phyloP scores from a whole-genome alignment of 768 basidiomycete species.

The Hydnomerulius pinastri region DNA sequence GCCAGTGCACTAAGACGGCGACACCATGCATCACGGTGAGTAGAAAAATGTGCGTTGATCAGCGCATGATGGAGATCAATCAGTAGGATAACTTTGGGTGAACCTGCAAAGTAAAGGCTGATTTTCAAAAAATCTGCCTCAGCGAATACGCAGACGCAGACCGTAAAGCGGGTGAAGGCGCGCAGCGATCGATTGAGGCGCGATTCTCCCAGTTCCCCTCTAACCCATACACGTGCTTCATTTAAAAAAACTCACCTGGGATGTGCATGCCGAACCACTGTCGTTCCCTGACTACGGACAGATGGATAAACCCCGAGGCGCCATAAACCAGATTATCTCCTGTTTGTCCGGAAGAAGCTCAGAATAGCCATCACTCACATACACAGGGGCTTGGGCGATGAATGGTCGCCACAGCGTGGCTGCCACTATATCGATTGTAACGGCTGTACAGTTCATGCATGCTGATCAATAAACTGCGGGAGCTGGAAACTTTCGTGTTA shows the following conservation, averaged over 20 bases:
- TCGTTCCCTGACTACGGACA: neutral
- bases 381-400: neutral
- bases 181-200: neutral
- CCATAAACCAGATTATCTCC: too few relatives aligned
- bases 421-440: neutral
- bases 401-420: neutral
- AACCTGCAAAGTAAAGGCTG: neutral
- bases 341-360: neutral
- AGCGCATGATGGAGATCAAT: neutral
- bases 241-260: neutral
- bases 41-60: neutral
- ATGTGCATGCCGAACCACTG: neutral
- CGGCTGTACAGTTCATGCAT: neutral
- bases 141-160: neutral
- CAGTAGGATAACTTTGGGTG: neutral
- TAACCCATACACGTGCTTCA: neutral
- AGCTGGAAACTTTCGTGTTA: neutral
- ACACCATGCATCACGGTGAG: neutral
- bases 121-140: neutral
- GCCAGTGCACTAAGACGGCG: neutral
- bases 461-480: neutral
- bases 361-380: neutral
- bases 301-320: neutral
- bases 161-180: neutral
- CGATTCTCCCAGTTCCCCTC: neutral